These are phyloP conservation scores for Friedmanniomyces simplex DNA, from an alignment of 495 filamentous ascomycete species.

Conservation along the genomic window DNA sequence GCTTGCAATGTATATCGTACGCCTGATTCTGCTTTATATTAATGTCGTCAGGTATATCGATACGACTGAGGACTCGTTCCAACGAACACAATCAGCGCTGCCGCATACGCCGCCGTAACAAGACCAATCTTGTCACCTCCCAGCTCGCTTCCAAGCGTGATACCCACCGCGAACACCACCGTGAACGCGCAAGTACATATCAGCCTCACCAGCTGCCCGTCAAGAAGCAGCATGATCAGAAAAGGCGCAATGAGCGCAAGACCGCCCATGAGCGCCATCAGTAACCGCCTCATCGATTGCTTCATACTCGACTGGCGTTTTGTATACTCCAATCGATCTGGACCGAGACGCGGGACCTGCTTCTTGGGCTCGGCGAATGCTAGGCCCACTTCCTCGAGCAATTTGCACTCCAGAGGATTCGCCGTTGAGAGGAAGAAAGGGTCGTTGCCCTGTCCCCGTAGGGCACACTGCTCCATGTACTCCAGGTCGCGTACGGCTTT, in stretches of 20 bases:
- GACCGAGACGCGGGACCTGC: not conserved
- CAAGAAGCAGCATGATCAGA: conserved; percentile 7
- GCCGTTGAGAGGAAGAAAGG: conserved; percentile 9
- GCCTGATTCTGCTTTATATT: too few species aligned
- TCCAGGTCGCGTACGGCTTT: conserved; percentile 9
- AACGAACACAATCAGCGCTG: conserved; percentile 11
- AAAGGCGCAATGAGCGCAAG: conserved; percentile 9
- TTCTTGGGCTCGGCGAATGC: conserved; percentile 2
- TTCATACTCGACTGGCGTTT: not conserved
- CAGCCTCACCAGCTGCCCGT: not conserved
- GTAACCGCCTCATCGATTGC: not conserved
- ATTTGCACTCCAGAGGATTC: conserved; percentile 1
- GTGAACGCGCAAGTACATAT: not conserved
- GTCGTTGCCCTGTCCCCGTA: not conserved
- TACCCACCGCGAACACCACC: conserved; percentile 1
- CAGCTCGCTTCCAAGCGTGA: conserved; percentile 1
- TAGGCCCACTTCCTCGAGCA: conserved; percentile 13
- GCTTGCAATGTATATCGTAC: too few species aligned
- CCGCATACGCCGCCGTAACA: conserved; percentile 6
- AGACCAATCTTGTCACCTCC: conserved; percentile 1
- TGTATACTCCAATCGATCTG: not conserved
- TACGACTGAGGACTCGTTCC: not conserved
- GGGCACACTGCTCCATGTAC: conserved; percentile 7
- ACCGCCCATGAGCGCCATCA: conserved; percentile 5
- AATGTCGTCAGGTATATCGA: not conserved